Evolutionary conservation across 2,329 filamentous ascomycete genomes (phyloP).

Genomic region (Xylariales sp.): DNA sequence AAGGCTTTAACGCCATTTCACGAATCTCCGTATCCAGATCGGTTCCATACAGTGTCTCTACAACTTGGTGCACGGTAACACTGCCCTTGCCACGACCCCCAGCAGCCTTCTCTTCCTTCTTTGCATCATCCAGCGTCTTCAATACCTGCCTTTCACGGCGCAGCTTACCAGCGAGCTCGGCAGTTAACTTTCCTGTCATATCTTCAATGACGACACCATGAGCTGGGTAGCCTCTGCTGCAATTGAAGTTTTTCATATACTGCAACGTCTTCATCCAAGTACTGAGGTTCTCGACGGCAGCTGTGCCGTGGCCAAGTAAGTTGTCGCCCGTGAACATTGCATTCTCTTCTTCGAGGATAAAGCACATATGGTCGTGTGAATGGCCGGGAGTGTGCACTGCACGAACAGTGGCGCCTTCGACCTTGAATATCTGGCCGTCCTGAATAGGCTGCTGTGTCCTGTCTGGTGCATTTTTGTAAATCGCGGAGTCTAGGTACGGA

Average conservation of each 20-base stretch:
- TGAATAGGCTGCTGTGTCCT: slow-evolving; percentile 46
- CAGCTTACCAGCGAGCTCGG: slow-evolving; percentile 76
- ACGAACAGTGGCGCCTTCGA: slow-evolving; percentile 31
- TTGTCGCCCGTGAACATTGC: slow-evolving; percentile 86
- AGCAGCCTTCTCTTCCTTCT: neutral
- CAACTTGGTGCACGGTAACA: slow-evolving; percentile 35
- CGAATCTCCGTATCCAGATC: slow-evolving; percentile 27
- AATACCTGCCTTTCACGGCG: slow-evolving; percentile 75
- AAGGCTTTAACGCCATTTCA: slow-evolving; percentile 34
- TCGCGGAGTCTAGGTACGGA: slow-evolving; percentile 45
- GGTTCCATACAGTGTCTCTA: slow-evolving; percentile 36
- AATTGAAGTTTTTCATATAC: slow-evolving; percentile 60
- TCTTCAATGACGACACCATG: slow-evolving; percentile 76
- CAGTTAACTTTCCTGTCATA: slow-evolving; percentile 64
- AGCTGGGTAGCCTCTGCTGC: slow-evolving; percentile 71
- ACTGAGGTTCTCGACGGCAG: slow-evolving; percentile 73
- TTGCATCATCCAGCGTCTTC: slow-evolving; percentile 48
- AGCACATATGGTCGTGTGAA: slow-evolving; percentile 73
- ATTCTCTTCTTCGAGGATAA: slow-evolving; percentile 71
- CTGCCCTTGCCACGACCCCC: slow-evolving; percentile 20
- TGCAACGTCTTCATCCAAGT: slow-evolving; percentile 64
- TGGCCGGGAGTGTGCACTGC: slow-evolving; percentile 54
- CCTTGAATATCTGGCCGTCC: slow-evolving; percentile 45
- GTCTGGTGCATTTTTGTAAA: slow-evolving; percentile 62
- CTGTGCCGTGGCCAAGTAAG: slow-evolving; percentile 77